These are phyloP conservation scores for Tetraselmis striata DNA, from an alignment of 139 green algal species.

Conservation along the genomic window DNA sequence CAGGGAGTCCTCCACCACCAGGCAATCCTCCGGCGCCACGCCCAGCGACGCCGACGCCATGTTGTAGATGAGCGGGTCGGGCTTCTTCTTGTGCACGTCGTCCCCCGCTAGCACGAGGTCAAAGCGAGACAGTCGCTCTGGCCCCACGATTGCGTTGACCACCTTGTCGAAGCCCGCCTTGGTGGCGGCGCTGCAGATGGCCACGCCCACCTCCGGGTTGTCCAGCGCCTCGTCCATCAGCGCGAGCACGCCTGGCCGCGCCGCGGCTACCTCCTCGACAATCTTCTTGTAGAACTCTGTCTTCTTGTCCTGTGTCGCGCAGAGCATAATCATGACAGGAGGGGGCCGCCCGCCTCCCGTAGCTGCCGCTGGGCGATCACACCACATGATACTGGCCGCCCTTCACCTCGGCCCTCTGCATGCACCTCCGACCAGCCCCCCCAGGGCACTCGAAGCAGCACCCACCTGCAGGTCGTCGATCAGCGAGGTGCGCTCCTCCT, in stretches of 20 bases:
- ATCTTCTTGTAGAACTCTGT: slow-evolving; percentile 51
- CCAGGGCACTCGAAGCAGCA: no score
- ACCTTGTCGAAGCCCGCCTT: slow-evolving; percentile 35
- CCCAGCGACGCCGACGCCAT: slow-evolving; percentile 25
- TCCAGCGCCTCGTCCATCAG: slow-evolving; percentile 32
- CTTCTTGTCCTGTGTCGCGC: slow-evolving; percentile 46
- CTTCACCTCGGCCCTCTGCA: no score
- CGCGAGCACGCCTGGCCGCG: slow-evolving; percentile 19
- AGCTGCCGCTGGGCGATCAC: no score
- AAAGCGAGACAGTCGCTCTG: slow-evolving; percentile 28
- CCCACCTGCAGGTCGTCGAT: slow-evolving; percentile 46
- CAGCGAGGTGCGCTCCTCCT: slow-evolving; percentile 36
- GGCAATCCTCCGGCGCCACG: slow-evolving; percentile 21
- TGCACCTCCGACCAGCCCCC: no score
- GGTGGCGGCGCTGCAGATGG: slow-evolving; percentile 41
- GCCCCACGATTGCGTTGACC: slow-evolving; percentile 23
- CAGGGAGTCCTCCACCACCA: slow-evolving; percentile 40
- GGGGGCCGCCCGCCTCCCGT: no score
- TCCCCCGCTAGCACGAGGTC: slow-evolving; percentile 31
- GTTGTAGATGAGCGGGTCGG: slow-evolving; percentile 66
- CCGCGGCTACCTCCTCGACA: slow-evolving; percentile 28
- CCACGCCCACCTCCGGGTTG: slow-evolving; percentile 12
- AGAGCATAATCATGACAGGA: no score
- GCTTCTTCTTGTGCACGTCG: slow-evolving; percentile 52
- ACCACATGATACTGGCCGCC: no score